Percentiles rank a stretch among this genome's conserved stretches.
Conservation (phyloP, 179 eudicot genomes). For the Vitellaria paradoxa region DNA sequence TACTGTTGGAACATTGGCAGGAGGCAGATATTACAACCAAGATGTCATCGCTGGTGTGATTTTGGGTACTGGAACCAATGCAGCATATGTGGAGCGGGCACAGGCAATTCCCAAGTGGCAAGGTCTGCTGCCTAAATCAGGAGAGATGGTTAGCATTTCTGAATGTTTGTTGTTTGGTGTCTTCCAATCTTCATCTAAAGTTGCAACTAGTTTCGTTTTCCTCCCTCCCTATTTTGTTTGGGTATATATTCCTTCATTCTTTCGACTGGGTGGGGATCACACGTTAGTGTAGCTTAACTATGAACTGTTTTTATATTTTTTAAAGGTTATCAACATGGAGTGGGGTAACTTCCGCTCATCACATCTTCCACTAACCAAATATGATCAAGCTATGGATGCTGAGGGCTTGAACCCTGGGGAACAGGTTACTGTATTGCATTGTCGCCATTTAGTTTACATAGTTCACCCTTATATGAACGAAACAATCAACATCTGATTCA, state of each 20-base stretch:
- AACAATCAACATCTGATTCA: background rate
- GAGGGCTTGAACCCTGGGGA: conserved; percentile 94
- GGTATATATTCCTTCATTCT: background rate
- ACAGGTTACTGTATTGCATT: conserved; percentile 46
- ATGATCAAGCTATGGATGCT: conserved; percentile 64
- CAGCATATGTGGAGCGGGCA: conserved; percentile 91
- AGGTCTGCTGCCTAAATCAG: conserved; percentile 71
- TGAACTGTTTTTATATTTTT: conserved; percentile 11
- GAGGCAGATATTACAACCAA: conserved; percentile 57
- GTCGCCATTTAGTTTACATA: background rate
- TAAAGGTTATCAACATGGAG: conserved; percentile 91
- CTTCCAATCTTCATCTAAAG: background rate
- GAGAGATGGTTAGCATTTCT: conserved; percentile 72
- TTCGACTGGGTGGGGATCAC: background rate
- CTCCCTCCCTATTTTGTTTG: background rate
- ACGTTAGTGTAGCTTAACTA: background rate
- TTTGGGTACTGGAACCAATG: conserved; percentile 95
- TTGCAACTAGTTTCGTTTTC: background rate
- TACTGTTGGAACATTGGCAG: conserved; percentile 91
- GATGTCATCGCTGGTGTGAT: conserved; percentile 90
- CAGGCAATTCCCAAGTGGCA: conserved; percentile 93
- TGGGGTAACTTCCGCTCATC: conserved; percentile 96
- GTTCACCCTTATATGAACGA: background rate
- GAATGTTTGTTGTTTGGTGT: background rate
- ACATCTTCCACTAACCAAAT: conserved; percentile 80